Base-by-base conservation (phyloP, 495 filamentous ascomycete genomes). In the Talaromyces adpressus region DNA sequence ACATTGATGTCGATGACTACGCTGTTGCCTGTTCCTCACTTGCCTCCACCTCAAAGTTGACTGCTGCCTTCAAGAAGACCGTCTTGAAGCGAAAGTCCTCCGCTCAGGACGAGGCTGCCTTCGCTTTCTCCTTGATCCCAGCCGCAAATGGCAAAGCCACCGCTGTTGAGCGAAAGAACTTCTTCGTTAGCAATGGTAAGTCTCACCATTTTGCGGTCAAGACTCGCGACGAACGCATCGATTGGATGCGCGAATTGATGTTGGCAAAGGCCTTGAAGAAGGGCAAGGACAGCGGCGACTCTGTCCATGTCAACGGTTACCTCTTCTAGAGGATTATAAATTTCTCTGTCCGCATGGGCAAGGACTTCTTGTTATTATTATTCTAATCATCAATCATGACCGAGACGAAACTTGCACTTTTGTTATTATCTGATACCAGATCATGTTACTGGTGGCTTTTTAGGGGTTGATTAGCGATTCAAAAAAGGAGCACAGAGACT, bases 201-300 rank as follows among this genome's bases (percentile, higher is more conserved):
- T 85, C 86, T n/a, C 93, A 98, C 69, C 91, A 97, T 69, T 98
- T 98, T 68, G 90, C 93, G 0, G 93, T 97, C 62, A 88, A 89
- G 72, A 84, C 80, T 61, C 81, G 91, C 0, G 91, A 98, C 63
- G 90, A 97, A 72, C 83, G 94, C 32, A 97, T 97, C 63, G 93
- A 96, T 66, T 98, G 94, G 94, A 97, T 97, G 94, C 79, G 94
- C 2, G 92, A 97, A 81, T 74, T 98, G 58, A 97, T 98, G 94
- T 85, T 98, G 23, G 93, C 93, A 4, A 96, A 93, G 72, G 93
- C 93, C 22, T 76, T 92, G 62, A 88, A 85, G 77, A 45, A 51
- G 0, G 89, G 90, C 70, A 91, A 91, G 77, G 86, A 87, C 16
- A 86, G 89, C 65, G 93, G 93, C 8, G 95, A 84, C 57, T 86